Base-by-base conservation (phyloP, 2,329 filamentous ascomycete species). In the Exophiala sp. region DNA sequence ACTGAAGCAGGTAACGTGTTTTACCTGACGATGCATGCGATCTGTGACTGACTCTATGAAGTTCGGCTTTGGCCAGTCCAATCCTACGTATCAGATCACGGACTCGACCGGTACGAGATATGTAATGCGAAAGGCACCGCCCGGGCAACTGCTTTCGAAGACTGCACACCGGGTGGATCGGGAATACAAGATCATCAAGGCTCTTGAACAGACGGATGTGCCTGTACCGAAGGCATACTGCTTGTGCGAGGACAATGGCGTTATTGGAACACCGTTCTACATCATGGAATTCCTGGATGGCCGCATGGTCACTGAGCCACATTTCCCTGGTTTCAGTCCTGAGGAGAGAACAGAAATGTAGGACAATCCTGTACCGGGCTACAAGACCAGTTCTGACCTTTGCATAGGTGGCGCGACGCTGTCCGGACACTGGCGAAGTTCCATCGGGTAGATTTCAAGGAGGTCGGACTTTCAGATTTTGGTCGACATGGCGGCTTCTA, bases 21-120 rank as follows among this genome's bases (percentile, higher is more conserved):
- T 35, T 46, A 43, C n/a, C 44, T 40, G 50, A 24, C 45, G 16
- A 49, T 41, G 16, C 16, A 43, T 48, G 44, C 16, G 46, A 43
- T 34, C 38, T 3, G 12, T 4, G 39, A 21, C 36, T 49, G 36
- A 41, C 36, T 16, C 20, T 49, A 1, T 32, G 11, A 7, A 97
- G 89, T 99, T 97, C 69, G 90, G 91, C 65, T 97, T 95, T 70
- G 94, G 94, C 56, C 94, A 97, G 75, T 96, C 90, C 54, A 99
- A 97, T 70, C 94, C 94, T 41, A 99, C 94, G 2, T 99, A 97
- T 75, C 89, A 92, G 66, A 79, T 97, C 66, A 95, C 85, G 12
- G 85, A 85, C 48, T 78, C 83, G 61, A 78, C 84, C 68, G 83
- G 85, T 47, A 71, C 77, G 63, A 84, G 85, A 68, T 96, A 86